Percentiles rank a stretch among this genome's conserved stretches.
Evolutionary conservation across 192 early-diverging fungal species (phyloP).

Genomic region (Linnemannia exigua): DNA sequence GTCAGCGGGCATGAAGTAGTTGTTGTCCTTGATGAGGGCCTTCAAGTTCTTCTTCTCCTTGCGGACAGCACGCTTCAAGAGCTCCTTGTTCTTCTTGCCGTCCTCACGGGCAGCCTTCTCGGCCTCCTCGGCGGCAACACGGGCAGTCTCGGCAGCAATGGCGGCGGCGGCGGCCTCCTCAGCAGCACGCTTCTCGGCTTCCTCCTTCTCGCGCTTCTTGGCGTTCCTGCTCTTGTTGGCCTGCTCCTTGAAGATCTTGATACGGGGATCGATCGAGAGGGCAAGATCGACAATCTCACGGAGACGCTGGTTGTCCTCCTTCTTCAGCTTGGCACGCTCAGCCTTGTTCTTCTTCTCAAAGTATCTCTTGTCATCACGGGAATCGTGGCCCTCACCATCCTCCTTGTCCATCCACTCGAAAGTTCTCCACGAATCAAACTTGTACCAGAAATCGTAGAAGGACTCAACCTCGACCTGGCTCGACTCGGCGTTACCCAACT

Average conservation of each 20-base stretch:
- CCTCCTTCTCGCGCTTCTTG: constrained; percentile 90
- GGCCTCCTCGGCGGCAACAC: constrained; percentile 75
- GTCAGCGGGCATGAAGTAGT: constrained; percentile 81
- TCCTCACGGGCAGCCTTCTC: constrained; percentile 73
- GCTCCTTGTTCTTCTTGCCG: constrained; percentile 89
- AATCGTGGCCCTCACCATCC: constrained; percentile 88
- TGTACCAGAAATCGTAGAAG: constrained; percentile 91
- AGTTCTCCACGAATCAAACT: constrained; percentile 97
- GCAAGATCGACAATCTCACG: constrained; percentile 87
- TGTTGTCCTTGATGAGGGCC: constrained; percentile 80
- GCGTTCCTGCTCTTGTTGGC: constrained; percentile 93
- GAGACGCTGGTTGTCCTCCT: constrained; percentile 95
- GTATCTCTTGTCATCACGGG: constrained; percentile 97
- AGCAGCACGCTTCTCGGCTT: constrained; percentile 71
- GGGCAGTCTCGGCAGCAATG: constrained; percentile 67
- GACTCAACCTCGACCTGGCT: constrained; percentile 77
- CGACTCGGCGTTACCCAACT: constrained; percentile 78
- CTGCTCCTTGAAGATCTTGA: constrained; percentile 88
- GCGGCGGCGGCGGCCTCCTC: constrained; percentile 62
- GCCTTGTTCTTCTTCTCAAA: constrained; percentile 96
- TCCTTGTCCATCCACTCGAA: constrained; percentile 99
- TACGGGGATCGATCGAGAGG: constrained; percentile 89
- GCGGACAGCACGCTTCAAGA: constrained; percentile 87
- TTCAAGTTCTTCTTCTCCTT: constrained; percentile 94
- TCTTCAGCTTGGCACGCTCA: constrained; percentile 93